These are phyloP conservation scores for Dinochytrium kinnereticum DNA, from an alignment of 371 early-diverging fungal species.

Conservation along the genomic window DNA sequence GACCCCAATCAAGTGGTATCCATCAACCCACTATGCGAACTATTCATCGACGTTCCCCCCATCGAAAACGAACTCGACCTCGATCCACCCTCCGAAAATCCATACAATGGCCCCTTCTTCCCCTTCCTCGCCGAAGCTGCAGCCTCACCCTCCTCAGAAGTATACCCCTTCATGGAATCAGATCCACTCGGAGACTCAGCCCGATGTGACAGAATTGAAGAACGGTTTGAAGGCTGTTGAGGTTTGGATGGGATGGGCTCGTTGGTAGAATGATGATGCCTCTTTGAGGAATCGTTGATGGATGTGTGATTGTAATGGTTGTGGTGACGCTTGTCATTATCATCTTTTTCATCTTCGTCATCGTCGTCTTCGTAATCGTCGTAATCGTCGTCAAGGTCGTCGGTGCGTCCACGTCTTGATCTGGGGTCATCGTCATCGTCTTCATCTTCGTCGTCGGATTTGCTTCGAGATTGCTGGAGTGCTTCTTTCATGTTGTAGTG, in stretches of 20 bases:
- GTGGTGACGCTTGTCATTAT: background rate
- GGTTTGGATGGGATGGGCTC: background rate
- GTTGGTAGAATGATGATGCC: background rate
- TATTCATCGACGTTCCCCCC: background rate
- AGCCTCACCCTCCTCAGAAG: background rate
- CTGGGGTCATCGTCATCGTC: conserved; percentile 33
- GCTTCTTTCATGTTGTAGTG: conserved; percentile 86
- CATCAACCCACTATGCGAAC: conserved; percentile 16
- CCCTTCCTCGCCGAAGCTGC: background rate
- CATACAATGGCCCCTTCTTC: background rate
- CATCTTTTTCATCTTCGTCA: background rate
- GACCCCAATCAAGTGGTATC: conserved; percentile 9
- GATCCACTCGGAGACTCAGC: background rate
- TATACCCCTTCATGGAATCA: conserved; percentile 3
- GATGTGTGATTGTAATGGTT: background rate
- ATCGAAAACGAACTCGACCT: conserved; percentile 8
- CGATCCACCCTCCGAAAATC: background rate
- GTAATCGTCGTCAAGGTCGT: conserved; percentile 45
- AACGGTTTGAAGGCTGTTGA: background rate
- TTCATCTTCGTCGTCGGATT: conserved; percentile 57
- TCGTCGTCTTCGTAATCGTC: conserved; percentile 17
- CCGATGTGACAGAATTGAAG: background rate
- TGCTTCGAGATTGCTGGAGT: conserved; percentile 56
- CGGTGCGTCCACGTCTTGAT: conserved; percentile 10
- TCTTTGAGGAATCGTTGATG: background rate